phyloP scores from a whole-genome alignment of 768 basidiomycete species.

The Coprinopsis strossmayeri region DNA sequence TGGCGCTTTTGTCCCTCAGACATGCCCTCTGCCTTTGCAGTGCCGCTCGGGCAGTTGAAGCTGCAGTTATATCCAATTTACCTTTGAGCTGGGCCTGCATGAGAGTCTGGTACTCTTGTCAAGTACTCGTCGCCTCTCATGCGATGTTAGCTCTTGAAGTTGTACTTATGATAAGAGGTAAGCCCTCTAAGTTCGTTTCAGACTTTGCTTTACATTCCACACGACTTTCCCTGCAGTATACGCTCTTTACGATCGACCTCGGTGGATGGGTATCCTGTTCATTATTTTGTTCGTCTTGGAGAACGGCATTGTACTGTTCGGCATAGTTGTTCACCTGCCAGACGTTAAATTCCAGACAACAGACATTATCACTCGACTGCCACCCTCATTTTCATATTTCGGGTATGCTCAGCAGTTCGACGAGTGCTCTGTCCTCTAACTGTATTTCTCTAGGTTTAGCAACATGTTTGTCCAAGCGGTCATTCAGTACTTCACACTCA shows the following conservation, averaged over 20 bases:
- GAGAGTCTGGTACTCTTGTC: slow-evolving; percentile 18
- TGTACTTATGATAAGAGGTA: slow-evolving; percentile 26
- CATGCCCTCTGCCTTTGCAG: slow-evolving; percentile 1
- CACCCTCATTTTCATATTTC: slow-evolving; percentile 19
- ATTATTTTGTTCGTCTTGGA: slow-evolving; percentile 15
- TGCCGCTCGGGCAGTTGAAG: slow-evolving; percentile 11
- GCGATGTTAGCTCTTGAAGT: slow-evolving; percentile 20
- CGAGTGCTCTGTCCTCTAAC: not conserved
- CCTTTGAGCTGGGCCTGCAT: slow-evolving; percentile 10
- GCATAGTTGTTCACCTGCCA: slow-evolving; percentile 14
- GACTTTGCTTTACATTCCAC: not conserved
- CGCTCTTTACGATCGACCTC: slow-evolving; percentile 22
- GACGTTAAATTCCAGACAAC: slow-evolving; percentile 9
- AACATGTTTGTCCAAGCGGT: slow-evolving; percentile 16
- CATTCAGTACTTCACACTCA: slow-evolving; percentile 16
- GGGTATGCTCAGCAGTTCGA: slow-evolving; percentile 13
- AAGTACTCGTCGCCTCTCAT: slow-evolving; percentile 20
- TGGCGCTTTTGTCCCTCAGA: not conserved
- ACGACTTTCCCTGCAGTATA: slow-evolving; percentile 17
- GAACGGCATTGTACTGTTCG: slow-evolving; percentile 14
- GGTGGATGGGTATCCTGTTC: slow-evolving; percentile 17
- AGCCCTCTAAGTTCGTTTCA: too few species aligned
- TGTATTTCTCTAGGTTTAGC: slow-evolving; percentile 12
- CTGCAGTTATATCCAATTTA: slow-evolving; percentile 10
- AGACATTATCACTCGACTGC: slow-evolving; percentile 14